Evolutionary conservation across 345 rosid genomes (phyloP).

Genomic region (Raphanus sativus): DNA sequence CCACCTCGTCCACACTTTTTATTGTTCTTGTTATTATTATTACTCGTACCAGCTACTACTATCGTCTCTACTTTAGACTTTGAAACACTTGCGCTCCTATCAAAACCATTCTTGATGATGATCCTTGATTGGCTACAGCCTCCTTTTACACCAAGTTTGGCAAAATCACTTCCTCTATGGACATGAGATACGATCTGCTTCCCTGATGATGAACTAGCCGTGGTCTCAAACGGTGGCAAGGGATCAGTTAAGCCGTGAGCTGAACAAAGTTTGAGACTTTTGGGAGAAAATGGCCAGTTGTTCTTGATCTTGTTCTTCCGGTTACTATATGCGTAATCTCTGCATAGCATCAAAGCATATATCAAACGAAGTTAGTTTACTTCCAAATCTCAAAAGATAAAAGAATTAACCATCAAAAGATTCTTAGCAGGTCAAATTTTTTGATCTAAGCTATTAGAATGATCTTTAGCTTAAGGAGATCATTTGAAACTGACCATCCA

Average conservation of each 20-base stretch:
- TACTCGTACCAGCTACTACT: constrained; percentile 37
- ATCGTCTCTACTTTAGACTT: constrained; percentile 51
- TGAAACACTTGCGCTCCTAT: constrained; percentile 52
- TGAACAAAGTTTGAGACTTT: constrained; percentile 73
- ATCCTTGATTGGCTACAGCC: constrained; percentile 35
- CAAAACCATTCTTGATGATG: constrained; percentile 58
- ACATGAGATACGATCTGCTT: constrained; percentile 37
- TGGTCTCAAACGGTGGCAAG: constrained; percentile 67
- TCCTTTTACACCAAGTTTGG: constrained; percentile 39
- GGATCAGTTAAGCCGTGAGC: constrained; percentile 86
- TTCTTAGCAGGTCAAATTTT: constrained; percentile 5
- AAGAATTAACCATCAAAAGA: no score
- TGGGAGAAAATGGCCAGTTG: constrained; percentile 87
- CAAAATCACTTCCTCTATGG: constrained; percentile 28
- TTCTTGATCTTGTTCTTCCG: constrained; percentile 74
- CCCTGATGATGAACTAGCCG: constrained; percentile 38
- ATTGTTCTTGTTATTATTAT: constrained; percentile 37
- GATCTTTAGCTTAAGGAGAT: constrained; percentile 10
- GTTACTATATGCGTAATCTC: constrained; percentile 80
- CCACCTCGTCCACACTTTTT: constrained; percentile 65
- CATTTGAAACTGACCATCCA: constrained; percentile 30
- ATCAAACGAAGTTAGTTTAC: constrained; percentile 2
- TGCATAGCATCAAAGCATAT: constrained; percentile 41
- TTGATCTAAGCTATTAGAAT: constrained; percentile 21
- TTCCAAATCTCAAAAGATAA: background rate